A percentile compares a stretch with the other conserved stretches of the same genome.
Evolutionary conservation across 192 early-diverging fungal genomes (phyloP).

Genomic region (Coemansia sp.): DNA sequence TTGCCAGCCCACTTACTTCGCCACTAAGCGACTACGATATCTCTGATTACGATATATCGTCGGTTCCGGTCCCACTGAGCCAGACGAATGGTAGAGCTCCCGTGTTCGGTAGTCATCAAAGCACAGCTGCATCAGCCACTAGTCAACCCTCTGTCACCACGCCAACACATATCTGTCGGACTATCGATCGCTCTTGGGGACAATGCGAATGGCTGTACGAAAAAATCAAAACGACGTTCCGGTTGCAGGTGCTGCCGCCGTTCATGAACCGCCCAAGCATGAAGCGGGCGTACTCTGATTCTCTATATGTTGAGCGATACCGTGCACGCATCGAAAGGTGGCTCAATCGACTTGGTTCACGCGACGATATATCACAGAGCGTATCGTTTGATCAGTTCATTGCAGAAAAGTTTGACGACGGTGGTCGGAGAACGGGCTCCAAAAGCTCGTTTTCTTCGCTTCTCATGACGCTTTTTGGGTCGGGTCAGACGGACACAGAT

Average conservation of each 20-base stretch:
- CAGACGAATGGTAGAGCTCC: background rate
- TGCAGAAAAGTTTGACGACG: conserved; percentile 29
- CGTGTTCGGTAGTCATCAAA: background rate
- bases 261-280: conserved; percentile 28
- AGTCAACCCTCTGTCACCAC: background rate
- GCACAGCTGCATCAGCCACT: background rate
- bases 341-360: conserved; percentile 46
- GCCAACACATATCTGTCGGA: conserved; percentile 20
- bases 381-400: conserved; percentile 43
- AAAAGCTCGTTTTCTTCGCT: conserved; percentile 43
- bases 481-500: conserved; percentile 6
- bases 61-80: conserved; percentile 1
- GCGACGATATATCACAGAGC: conserved; percentile 40
- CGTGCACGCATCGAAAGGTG: conserved; percentile 49
- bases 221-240: conserved; percentile 31
- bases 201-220: conserved; percentile 54
- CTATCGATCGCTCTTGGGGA: conserved; percentile 47
- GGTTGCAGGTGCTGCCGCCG: conserved; percentile 46
- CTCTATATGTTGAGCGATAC: conserved; percentile 36
- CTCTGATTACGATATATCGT: background rate
- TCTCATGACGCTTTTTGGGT: conserved; percentile 40
- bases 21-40: conserved; percentile 8
- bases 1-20: background rate
- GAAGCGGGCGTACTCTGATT: conserved; percentile 12
- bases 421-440: conserved; percentile 17